Base-by-base conservation (phyloP, 768 basidiomycete species). In the Tylopilus rubrobrunneus region DNA sequence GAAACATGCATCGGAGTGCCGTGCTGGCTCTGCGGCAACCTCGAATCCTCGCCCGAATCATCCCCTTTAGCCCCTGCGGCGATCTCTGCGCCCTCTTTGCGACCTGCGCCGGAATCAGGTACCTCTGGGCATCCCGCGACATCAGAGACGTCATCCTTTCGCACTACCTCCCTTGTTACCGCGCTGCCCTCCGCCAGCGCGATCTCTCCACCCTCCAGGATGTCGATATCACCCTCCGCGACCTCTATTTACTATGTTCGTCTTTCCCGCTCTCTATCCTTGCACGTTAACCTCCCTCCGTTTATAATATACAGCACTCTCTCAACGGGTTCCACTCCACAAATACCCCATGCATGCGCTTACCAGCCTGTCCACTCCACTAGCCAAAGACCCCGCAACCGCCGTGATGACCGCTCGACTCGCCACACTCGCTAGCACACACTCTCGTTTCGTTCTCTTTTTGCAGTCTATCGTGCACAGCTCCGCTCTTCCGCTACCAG, bases 401-500 rank as follows among this genome's bases (percentile, higher is more conserved):
- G 31, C 54, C 5, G 25, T 45, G 36, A 58, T 62, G 46, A 71
- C 73, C 5, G 50, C 66, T 14, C 73, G 73, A 39, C 71, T 84
- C n/a, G 69, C 74, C 31, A 67, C 75, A 4, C 69, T 87, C 9
- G 71, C 82, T 2, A 78, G 78, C 23, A 80, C 85, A 3, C 87
- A 92, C 63, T 86, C 89, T 14, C 82, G 88, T 10, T 82, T 88
- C 59, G 84, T 89, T 21, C 78, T 92, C 17, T 73, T 89, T 17
- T 71, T 91, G 4, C 89, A 91, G 59, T 81, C 87, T 2, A 71
- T 89, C 41, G 82, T 84, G 1, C 83, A 91, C 62, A 84, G 84
- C 53, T 82, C 84, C 1, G 63, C 69, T 21, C 61, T 75, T 7
- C 74, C 81, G 14, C 63, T 80, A 7, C 75, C 76, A 10, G 62